Conservation (phyloP, 257 asterid genomes). For the Agastache rugosa region DNA sequence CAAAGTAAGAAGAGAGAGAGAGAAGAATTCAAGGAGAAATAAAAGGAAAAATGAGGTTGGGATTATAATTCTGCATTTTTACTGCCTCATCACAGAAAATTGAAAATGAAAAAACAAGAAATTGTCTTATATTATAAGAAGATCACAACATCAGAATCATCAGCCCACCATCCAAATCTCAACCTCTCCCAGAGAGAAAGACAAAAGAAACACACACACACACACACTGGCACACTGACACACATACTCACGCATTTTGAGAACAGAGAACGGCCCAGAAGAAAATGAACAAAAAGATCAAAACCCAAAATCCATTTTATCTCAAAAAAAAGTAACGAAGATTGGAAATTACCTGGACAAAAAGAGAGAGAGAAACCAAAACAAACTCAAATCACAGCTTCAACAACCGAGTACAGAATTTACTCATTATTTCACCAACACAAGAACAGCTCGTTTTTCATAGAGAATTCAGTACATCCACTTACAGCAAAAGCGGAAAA, state of each 20-base stretch:
- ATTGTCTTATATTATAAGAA: slow-evolving; percentile 15
- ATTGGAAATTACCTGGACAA: slow-evolving; percentile 35
- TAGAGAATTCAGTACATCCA: slow-evolving; percentile 33
- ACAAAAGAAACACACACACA: slow-evolving; percentile 21
- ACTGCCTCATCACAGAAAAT: slow-evolving; percentile 3
- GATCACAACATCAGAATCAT: slow-evolving; percentile 25
- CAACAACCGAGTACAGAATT: slow-evolving; percentile 37
- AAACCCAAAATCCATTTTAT: slow-evolving; percentile 38
- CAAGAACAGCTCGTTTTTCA: slow-evolving; percentile 23
- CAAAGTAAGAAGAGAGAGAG: neutral
- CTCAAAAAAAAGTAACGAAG: neutral
- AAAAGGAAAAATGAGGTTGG: slow-evolving; percentile 2
- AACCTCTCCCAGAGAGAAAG: slow-evolving; percentile 22
- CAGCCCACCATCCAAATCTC: slow-evolving; percentile 39
- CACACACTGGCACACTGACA: neutral
- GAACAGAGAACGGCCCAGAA: slow-evolving; percentile 31
- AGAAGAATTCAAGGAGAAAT: neutral
- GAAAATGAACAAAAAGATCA: slow-evolving; percentile 39
- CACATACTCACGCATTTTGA: slow-evolving; percentile 32
- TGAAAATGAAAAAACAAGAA: neutral
- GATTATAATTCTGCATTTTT: neutral
- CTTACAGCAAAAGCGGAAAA: slow-evolving; percentile 28
- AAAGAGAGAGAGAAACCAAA: slow-evolving; percentile 18
- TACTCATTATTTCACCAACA: slow-evolving; percentile 22
- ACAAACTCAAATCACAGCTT: slow-evolving; percentile 40